A percentile compares a stretch with the other conserved stretches of the same genome.
Conservation (phyloP, 805 yeast species). For the Sugiyamaella smithiae region DNA sequence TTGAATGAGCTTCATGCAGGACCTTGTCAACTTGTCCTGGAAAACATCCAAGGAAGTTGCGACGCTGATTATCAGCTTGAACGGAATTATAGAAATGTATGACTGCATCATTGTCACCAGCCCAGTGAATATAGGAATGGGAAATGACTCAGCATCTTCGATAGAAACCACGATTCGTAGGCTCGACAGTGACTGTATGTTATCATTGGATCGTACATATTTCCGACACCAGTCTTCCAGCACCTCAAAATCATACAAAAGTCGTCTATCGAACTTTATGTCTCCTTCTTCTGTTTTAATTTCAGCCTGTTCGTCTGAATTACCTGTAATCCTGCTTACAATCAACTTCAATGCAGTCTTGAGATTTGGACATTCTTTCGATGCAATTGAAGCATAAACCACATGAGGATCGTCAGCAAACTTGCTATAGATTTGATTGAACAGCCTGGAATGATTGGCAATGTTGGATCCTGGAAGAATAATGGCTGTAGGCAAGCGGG, state of each 20-base stretch:
- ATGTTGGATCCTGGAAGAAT: conserved; percentile 35
- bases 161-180: conserved; percentile 31
- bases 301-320: conserved; percentile 13
- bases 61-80: conserved; percentile 36
- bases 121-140: conserved; percentile 28
- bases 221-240: conserved; percentile 34
- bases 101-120: conserved; percentile 34
- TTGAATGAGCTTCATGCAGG: conserved; percentile 26
- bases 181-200: conserved; percentile 6
- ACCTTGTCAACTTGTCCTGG: conserved; percentile 34
- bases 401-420: conserved; percentile 17
- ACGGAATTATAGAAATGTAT: conserved; percentile 32
- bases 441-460: conserved; percentile 34
- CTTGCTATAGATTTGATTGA: conserved; percentile 21
- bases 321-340: conserved; percentile 31
- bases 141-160: conserved; percentile 41
- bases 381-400: conserved; percentile 30
- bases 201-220: conserved; percentile 9
- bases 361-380: conserved; percentile 37
- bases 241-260: conserved; percentile 38
- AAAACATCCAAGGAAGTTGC: conserved; percentile 37
- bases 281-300: conserved; percentile 18
- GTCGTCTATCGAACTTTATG: conserved; percentile 31
- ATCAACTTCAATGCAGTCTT: conserved; percentile 34
- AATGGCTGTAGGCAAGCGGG: conserved; percentile 29